Evolutionary conservation across 345 rosid species (phyloP), one percentile per base, ranked within the genome.

Genomic region (Lenwebbia sp.): DNA sequence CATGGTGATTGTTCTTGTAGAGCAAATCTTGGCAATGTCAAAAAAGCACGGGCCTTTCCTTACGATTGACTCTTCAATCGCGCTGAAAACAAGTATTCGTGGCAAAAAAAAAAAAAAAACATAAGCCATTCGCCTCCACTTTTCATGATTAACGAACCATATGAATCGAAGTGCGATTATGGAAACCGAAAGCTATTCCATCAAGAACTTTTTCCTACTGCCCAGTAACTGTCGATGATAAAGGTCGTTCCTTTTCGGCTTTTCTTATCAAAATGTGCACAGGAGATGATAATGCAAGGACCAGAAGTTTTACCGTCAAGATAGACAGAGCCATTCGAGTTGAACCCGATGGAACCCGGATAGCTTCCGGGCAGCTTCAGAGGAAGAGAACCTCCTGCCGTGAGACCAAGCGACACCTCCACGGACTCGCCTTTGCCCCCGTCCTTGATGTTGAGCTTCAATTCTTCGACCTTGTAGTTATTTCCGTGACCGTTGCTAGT

Each of bases 341-440:
- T 94, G 91, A 97, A 97, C 30, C 99, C 98, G 62, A 96, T 92
- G 33, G 98, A 97, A 54, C 94, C 98, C n/a, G 90, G 92, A 83
- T 93, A 97, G 87, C 92, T 93, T 82, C 99, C 98, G 0, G 99
- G 99, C 10, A 96, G 93, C 87, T 88, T 92, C 84, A 87, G 33
- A 15, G 96, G 92, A 54, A 91, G 89, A 62, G 92, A 91, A 53
- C 94, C 92, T 44, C 95, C 95, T 2, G 90, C 88, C 17, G 95
- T 92, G 86, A 96, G 93, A 55, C 99, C 99, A 5, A 97, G 13
- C 19, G 96, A 93, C 37, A 93, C 44, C 89, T 89, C 58, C 49
- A 89, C 90, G 1, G 84, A 86, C 75, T 92, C 94, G 21, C 50
- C 82, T 78, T 83, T 91, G 19, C 65, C 81, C 13, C 86, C 93